Base-by-base conservation (phyloP, 352 stramenopile genomes). In the Poterioochromonas sp. region DNA sequence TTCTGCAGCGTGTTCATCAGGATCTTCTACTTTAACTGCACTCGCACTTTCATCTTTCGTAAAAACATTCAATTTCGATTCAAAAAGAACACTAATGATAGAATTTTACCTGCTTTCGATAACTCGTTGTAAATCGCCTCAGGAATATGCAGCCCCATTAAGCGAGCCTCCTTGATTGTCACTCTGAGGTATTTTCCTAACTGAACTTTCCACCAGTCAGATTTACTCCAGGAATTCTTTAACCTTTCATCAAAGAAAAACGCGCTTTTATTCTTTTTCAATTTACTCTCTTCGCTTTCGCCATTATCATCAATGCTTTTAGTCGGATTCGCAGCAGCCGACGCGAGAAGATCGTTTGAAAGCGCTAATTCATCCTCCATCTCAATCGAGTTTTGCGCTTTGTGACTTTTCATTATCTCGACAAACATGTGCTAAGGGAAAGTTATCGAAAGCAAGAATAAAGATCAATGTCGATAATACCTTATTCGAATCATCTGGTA, bases 401-500 rank as follows among this genome's bases (percentile, higher is more conserved):
- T 15, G 47, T 58, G 47, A 26, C 26, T 58, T 15, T 58, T 58
- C 47, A 58, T 58, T 15, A 58, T 58, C 47, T 58, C 47, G 47
- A 26, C 26, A 26, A 58, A 58, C 47, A 58, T 15, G 47, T 58
- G 15, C n/a, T n/a, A n/a, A n/a, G n/a, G n/a, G n/a, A n/a, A n/a
- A n/a, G n/a, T n/a, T n/a, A n/a, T n/a, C n/a, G n/a, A n/a, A n/a
- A n/a, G n/a, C n/a, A n/a, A n/a, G n/a, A n/a, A n/a, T n/a, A n/a
- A n/a, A n/a, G n/a, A n/a, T n/a, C n/a, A n/a, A n/a, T 51, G 18
- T 51, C 43, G 18, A 18, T 51, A 18, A 51, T 51, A 51, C 43
- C 62, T 71, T 40, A 22, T 20, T 71, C 2, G 62, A 12, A 47
- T 71, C 32, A 71, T 71, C 62, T 26, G 62, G 62, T 44, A 71